phyloP scores from a whole-genome alignment of 78 protist species.

The Isochrysis galbana region DNA sequence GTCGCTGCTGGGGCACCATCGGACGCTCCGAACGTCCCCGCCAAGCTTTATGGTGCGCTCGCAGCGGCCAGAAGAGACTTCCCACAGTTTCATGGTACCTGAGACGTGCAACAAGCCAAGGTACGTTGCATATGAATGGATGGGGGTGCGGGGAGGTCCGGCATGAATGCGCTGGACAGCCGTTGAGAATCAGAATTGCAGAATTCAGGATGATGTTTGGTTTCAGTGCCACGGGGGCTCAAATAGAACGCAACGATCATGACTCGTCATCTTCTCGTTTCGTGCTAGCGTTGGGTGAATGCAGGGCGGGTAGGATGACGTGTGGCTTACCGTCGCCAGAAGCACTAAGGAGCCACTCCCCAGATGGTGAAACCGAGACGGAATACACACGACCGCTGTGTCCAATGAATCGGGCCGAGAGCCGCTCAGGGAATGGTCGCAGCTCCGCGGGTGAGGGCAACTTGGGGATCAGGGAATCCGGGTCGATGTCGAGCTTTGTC shows the following conservation, averaged over 20 bases:
- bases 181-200: not conserved
- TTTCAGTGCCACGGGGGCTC: not conserved
- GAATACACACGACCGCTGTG: constrained; percentile 72
- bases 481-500: constrained; percentile 37
- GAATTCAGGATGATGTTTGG: not conserved
- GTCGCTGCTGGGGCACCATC: constrained; percentile 80
- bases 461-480: constrained; percentile 68
- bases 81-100: constrained; percentile 85
- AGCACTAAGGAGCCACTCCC: constrained; percentile 83
- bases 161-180: not conserved
- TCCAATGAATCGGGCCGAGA: constrained; percentile 51
- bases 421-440: constrained; percentile 90
- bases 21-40: constrained; percentile 53
- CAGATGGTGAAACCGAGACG: constrained; percentile 78
- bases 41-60: constrained; percentile 28
- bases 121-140: too few species aligned
- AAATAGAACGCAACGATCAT: not conserved
- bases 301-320: not conserved
- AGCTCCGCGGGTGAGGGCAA: constrained; percentile 92
- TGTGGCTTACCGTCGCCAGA: constrained; percentile 64
- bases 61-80: constrained; percentile 83
- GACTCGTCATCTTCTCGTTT: too few species aligned
- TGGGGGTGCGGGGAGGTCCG: not conserved
- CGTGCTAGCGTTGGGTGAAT: too few species aligned
- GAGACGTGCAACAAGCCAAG: not conserved